These are phyloP conservation scores for Platanthera guangdongensis DNA, from an alignment of 106 monocot species.

Conservation along the genomic window DNA sequence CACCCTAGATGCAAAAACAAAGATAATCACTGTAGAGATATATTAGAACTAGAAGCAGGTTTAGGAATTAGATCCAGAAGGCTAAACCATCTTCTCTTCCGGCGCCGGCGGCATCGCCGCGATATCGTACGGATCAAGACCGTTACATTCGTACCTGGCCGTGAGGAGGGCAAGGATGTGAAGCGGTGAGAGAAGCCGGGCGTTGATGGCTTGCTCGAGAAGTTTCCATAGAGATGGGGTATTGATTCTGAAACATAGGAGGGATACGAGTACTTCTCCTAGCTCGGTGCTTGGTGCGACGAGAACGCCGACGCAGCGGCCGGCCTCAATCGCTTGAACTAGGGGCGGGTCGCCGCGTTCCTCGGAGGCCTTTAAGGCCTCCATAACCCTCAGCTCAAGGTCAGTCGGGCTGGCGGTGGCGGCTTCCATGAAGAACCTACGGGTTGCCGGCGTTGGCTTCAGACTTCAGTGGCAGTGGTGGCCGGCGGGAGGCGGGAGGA, in stretches of 20 bases:
- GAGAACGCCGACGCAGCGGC: conserved; percentile 14
- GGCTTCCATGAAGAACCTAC: neutral
- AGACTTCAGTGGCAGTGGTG: too few relatives aligned
- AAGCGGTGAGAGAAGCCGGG: conserved; percentile 31
- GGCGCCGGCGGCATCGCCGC: neutral
- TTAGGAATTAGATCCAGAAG: too few relatives aligned
- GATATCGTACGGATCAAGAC: too few relatives aligned
- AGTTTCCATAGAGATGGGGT: conserved; percentile 49
- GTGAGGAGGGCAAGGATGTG: conserved; percentile 52
- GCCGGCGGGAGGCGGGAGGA: too few relatives aligned
- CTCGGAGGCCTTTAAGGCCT: conserved; percentile 31
- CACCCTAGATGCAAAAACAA: conserved; percentile 27
- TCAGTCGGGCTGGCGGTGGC: neutral
- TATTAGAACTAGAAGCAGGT: neutral
- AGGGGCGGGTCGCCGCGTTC: conserved; percentile 41
- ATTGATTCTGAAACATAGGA: conserved; percentile 44
- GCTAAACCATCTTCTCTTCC: too few relatives aligned
- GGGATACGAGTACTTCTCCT: conserved; percentile 27
- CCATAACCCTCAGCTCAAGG: conserved; percentile 22
- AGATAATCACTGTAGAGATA: neutral
- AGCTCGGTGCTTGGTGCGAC: conserved; percentile 31
- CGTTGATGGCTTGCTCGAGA: conserved; percentile 37
- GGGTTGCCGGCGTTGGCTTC: too few relatives aligned
- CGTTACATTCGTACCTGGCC: conserved; percentile 23
- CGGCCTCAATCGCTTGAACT: conserved; percentile 27